Percentiles rank a stretch among this genome's conserved stretches.
Conservation (phyloP, 768 basidiomycete genomes). For the Auriscalpium microsporum region DNA sequence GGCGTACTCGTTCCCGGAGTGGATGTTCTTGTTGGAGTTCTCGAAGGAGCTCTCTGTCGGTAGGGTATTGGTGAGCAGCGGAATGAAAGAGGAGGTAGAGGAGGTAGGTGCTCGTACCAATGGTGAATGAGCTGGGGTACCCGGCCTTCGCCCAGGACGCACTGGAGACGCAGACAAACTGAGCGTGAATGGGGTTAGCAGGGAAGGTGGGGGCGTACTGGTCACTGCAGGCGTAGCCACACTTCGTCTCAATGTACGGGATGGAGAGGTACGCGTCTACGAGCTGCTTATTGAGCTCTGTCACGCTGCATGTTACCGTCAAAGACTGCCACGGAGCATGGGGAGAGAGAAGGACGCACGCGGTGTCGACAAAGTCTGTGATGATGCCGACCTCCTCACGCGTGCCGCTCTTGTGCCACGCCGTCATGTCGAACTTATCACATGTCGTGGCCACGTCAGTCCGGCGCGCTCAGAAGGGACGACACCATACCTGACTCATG, state of each 20-base stretch:
- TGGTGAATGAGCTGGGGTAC: constrained; percentile 77
- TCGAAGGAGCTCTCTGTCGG: constrained; percentile 55
- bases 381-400: constrained; percentile 70
- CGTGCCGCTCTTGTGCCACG: constrained; percentile 76
- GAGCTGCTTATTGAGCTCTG: constrained; percentile 69
- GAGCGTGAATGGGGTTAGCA: constrained; percentile 3
- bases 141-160: constrained; percentile 85
- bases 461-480: constrained; percentile 1
- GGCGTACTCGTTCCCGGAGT: constrained; percentile 73
- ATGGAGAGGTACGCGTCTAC: constrained; percentile 76
- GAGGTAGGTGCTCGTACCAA: constrained; percentile 40
- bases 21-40: constrained; percentile 79
- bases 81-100: neutral
- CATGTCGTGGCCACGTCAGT: neutral
- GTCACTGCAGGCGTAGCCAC: constrained; percentile 92
- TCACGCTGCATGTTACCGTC: constrained; percentile 44
- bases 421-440: constrained; percentile 80
- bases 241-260: constrained; percentile 81
- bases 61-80: constrained; percentile 1
- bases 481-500: constrained; percentile 63
- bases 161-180: constrained; percentile 27
- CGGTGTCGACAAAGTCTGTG: constrained; percentile 66
- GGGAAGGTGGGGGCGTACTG: constrained; percentile 42
- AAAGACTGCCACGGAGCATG: neutral
- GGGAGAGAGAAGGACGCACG: constrained; percentile 1